Conservation (phyloP, 177 flowering plant genomes). For the Tripterygium wilfordii region DNA sequence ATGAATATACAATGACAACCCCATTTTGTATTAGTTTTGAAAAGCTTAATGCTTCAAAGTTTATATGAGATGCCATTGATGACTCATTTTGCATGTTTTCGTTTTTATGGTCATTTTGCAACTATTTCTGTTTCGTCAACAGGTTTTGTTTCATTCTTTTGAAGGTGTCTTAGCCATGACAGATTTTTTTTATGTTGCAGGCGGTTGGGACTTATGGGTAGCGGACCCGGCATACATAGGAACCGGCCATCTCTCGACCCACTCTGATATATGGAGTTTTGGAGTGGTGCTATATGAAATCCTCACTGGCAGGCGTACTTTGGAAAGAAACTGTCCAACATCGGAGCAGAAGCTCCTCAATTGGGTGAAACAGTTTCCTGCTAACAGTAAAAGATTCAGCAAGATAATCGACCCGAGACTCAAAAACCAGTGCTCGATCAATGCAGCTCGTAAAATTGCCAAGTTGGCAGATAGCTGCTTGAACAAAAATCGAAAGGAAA, state of each 20-base stretch:
- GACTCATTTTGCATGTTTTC: too few species aligned
- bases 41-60: too few species aligned
- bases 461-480: conserved; percentile 1
- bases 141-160: not conserved
- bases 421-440: not conserved
- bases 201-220: conserved; percentile 4
- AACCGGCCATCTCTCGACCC: conserved; percentile 1
- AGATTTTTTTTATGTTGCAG: not conserved
- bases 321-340: conserved; percentile 3
- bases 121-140: too few species aligned
- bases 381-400: conserved; percentile 1
- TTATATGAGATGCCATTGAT: too few species aligned
- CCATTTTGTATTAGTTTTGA: too few species aligned
- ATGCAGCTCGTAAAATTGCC: not conserved
- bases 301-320: conserved; percentile 2
- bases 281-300: conserved; percentile 1
- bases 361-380: conserved; percentile 5
- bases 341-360: conserved; percentile 1
- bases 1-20: too few species aligned
- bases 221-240: conserved; percentile 1
- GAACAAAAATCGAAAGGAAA: not conserved
- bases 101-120: too few species aligned
- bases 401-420: conserved; percentile 5
- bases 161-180: not conserved
- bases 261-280: conserved; percentile 5